Conservation (phyloP, 2,329 filamentous ascomycete genomes). For the Canariomyces notabilis region DNA sequence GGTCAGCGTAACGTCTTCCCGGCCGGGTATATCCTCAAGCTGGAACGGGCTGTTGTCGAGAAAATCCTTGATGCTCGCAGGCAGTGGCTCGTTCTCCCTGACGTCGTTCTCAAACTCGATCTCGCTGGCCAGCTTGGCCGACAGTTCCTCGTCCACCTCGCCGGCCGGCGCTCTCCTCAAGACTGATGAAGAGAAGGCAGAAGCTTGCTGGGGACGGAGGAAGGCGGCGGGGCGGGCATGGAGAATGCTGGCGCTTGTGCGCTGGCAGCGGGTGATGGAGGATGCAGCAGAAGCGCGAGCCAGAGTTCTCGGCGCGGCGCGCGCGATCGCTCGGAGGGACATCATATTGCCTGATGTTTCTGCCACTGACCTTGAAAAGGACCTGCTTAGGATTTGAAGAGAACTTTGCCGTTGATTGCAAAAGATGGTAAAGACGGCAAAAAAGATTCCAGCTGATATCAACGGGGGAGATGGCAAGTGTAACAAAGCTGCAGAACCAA, state of each 20-base stretch:
- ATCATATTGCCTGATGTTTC: conserved; percentile 51
- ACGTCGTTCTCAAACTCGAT: conserved; percentile 78
- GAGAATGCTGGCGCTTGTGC: conserved; percentile 45
- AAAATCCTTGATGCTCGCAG: conserved; percentile 79
- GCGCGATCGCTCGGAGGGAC: conserved; percentile 60
- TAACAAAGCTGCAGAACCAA: neutral
- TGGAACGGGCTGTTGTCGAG: conserved; percentile 80
- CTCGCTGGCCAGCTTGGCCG: conserved; percentile 80
- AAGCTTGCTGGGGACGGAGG: conserved; percentile 36
- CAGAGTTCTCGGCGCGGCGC: conserved; percentile 61
- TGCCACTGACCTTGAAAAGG: neutral
- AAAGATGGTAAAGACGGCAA: neutral
- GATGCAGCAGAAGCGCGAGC: conserved; percentile 52
- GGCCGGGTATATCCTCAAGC: conserved; percentile 73
- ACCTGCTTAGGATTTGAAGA: too few species aligned
- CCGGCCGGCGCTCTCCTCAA: conserved; percentile 38
- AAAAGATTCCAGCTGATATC: neutral
- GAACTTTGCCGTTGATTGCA: too few species aligned
- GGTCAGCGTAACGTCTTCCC: conserved; percentile 81
- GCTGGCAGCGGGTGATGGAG: conserved; percentile 43
- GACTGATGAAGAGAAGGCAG: conserved; percentile 47
- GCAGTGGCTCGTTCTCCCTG: conserved; percentile 65
- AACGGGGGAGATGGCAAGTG: neutral
- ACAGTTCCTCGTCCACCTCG: conserved; percentile 71
- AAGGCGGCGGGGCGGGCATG: conserved; percentile 40